Conservation (phyloP, 352 stramenopile species). For the Elongisporangium undulatum region DNA sequence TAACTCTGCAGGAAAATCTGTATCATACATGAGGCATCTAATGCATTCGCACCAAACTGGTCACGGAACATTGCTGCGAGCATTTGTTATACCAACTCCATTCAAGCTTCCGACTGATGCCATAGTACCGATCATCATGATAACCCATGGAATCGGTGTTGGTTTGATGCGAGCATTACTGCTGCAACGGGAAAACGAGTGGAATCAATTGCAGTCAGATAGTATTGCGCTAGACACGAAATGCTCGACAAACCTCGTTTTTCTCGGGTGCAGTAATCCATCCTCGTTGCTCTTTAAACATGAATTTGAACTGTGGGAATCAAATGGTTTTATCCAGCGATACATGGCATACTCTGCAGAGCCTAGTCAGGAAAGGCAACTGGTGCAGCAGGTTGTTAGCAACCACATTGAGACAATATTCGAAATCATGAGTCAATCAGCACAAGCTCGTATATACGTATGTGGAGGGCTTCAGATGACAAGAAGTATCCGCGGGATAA, state of each 20-base stretch:
- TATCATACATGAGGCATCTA: background rate
- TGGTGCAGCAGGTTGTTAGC: constrained; percentile 22
- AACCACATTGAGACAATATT: constrained; percentile 19
- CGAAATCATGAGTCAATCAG: constrained; percentile 9
- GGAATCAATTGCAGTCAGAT: background rate
- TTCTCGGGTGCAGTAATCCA: constrained; percentile 22
- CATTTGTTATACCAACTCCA: background rate
- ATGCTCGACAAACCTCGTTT: constrained; percentile 23
- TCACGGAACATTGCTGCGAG: background rate
- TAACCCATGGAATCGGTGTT: constrained; percentile 91
- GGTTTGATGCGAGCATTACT: constrained; percentile 53
- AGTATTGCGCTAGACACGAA: background rate
- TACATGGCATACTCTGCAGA: constrained; percentile 19
- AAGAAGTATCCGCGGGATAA: constrained; percentile 14
- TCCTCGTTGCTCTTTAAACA: constrained; percentile 28
- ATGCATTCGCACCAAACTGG: background rate
- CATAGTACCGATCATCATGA: constrained; percentile 82
- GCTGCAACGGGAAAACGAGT: constrained; percentile 21
- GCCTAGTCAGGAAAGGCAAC: constrained; percentile 3
- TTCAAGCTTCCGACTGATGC: constrained; percentile 86
- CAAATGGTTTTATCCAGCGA: constrained; percentile 19
- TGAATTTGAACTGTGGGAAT: constrained; percentile 26
- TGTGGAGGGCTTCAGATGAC: constrained; percentile 19
- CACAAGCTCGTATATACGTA: constrained; percentile 16
- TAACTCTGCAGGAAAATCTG: background rate